Evolutionary conservation across 306 rosid genomes (phyloP), one percentile per base, ranked within the genome.

Genomic region (Lathyrus aphaca): DNA sequence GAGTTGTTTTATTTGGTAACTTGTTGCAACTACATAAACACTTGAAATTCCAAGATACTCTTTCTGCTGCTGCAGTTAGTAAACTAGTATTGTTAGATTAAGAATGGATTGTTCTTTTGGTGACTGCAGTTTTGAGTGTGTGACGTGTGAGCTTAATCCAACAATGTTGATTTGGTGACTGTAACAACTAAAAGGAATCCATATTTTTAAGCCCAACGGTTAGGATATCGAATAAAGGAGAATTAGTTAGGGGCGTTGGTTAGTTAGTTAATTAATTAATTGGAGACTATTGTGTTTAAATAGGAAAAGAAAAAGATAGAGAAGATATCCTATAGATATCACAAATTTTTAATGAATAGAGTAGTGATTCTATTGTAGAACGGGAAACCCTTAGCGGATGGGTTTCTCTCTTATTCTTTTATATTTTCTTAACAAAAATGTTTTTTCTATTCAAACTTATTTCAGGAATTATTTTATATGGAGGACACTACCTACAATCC

Each of bases 1-100:
- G 25, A 68, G 37, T n/a, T 51, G 45, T 38, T 53, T 44, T 51
- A 65, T 50, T 71, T 51, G 51, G 38, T 30, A 68, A 67, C 43
- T 15, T 16, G 73, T 35, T 55, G 53, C 14, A 18, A 66, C 30
- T 53, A 9, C 38, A 58, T 8, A 8, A 17, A 51, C 44, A 5
- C 42, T n/a, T 53, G 9, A 56, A 16, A 12, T 43, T 62, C 23
- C 8, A 74, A 56, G 39, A 62, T 48, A 55, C 29, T 51, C 3
- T 23, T 51, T 73, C 29, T 30, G n/a, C 11, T 17, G 57, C 21
- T 2, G 1, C 10, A 1, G 19, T 48, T 13, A 49, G 2, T 49
- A 17, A 17, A 1, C 16, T 4, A 8, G 25, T 17, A 49, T 27
- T 17, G 12, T 8, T 49, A 5, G 13, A 49, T 17, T 25, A 49